These are phyloP conservation scores for Litsea cubeba DNA, from an alignment of 164 flowering plant genomes.

Conservation along the genomic window DNA sequence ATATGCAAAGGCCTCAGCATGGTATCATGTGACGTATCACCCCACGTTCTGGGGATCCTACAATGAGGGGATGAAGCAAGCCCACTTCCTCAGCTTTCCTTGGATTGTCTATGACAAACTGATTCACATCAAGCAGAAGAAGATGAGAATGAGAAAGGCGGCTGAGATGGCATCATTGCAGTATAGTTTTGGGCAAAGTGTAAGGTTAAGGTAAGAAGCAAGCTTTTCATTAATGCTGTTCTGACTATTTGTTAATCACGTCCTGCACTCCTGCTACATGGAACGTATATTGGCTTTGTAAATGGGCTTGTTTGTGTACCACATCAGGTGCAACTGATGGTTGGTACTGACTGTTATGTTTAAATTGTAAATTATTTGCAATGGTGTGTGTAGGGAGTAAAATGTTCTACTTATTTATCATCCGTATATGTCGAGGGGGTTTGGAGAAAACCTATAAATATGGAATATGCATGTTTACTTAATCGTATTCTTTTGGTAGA, in stretches of 20 bases:
- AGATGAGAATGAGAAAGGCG: background rate
- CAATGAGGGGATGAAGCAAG: constrained; percentile 51
- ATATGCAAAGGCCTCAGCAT: constrained; percentile 75
- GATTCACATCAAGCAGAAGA: constrained; percentile 51
- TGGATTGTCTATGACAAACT: constrained; percentile 82
- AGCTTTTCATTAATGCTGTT: background rate
- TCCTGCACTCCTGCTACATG: background rate
- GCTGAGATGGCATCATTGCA: background rate
- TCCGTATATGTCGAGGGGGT: no score
- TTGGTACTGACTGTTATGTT: background rate
- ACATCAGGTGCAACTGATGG: background rate
- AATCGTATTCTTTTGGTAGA: no score
- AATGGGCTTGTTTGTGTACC: background rate
- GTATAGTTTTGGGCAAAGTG: background rate
- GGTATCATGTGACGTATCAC: constrained; percentile 86
- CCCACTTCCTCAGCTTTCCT: constrained; percentile 72
- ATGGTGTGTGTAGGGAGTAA: background rate
- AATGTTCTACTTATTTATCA: background rate
- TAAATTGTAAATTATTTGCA: background rate
- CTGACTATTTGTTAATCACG: background rate
- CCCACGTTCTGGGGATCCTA: constrained; percentile 51
- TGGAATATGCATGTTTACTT: no score
- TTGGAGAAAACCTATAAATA: no score
- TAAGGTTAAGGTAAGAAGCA: background rate
- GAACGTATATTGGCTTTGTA: background rate